Conservation (phyloP, 495 filamentous ascomycete genomes). For the Hypoxylon lenormandii region DNA sequence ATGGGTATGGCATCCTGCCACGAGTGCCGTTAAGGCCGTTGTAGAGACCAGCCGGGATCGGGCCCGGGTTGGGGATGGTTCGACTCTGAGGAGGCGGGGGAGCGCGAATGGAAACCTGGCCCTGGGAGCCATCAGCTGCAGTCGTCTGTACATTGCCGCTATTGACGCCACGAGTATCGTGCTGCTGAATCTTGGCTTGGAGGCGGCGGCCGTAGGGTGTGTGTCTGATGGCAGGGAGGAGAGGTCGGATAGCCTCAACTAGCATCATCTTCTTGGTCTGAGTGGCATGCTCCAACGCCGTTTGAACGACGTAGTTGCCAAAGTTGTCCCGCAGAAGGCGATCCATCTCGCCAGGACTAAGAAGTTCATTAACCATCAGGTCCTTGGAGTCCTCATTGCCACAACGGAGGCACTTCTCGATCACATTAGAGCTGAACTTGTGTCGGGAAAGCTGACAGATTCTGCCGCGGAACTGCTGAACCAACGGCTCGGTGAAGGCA, state of each 20-base stretch:
- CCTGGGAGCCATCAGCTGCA: slow-evolving; percentile 56
- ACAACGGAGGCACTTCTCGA: slow-evolving; percentile 95
- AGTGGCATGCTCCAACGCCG: slow-evolving; percentile 87
- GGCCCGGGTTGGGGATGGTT: slow-evolving; percentile 49
- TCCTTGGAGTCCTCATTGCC: slow-evolving; percentile 75
- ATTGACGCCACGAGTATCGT: slow-evolving; percentile 52
- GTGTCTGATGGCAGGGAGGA: slow-evolving; percentile 81
- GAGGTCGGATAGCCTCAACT: slow-evolving; percentile 83
- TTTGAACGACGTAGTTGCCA: slow-evolving; percentile 98
- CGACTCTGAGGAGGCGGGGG: slow-evolving; percentile 48
- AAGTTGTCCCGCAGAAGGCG: slow-evolving; percentile 88
- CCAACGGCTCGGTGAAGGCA: slow-evolving; percentile 84
- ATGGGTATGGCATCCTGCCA: slow-evolving; percentile 47
- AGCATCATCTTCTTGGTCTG: slow-evolving; percentile 74
- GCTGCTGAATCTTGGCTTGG: slow-evolving; percentile 77
- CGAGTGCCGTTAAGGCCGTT: slow-evolving; percentile 48
- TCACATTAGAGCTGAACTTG: slow-evolving; percentile 99
- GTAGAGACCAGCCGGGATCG: slow-evolving; percentile 45
- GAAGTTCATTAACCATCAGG: slow-evolving; percentile 84
- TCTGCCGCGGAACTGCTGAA: slow-evolving; percentile 77
- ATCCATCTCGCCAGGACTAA: slow-evolving; percentile 79
- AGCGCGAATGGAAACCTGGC: slow-evolving; percentile 55
- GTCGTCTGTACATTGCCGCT: slow-evolving; percentile 50
- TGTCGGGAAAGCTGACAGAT: slow-evolving; percentile 86
- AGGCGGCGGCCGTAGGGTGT: slow-evolving; percentile 95